These are phyloP conservation scores for Adiantum capillusveneris DNA, from an alignment of 75 land plant genomes.

Conservation along the genomic window DNA sequence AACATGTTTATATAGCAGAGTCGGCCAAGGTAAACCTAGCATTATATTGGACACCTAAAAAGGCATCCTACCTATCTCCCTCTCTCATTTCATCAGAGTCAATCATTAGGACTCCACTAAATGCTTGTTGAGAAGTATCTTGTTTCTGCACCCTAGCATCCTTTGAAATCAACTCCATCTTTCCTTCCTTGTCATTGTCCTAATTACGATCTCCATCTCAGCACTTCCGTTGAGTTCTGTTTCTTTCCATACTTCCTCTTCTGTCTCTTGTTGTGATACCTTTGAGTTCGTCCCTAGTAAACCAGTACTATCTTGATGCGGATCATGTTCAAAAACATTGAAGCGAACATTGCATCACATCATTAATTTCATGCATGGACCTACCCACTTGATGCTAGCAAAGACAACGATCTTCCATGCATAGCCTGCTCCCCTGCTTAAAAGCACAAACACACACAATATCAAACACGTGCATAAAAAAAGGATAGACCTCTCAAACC, in stretches of 20 bases:
- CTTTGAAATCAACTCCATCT: constrained; percentile 8
- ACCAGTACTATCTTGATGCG: constrained; percentile 29
- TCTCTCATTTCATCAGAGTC: not conserved
- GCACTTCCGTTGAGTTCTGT: not conserved
- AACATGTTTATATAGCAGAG: too few species aligned
- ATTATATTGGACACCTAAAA: too few species aligned
- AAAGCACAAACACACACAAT: not conserved
- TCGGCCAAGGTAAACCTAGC: too few species aligned
- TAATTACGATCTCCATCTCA: not conserved
- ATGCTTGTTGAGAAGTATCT: constrained; percentile 12
- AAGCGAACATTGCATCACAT: constrained; percentile 61
- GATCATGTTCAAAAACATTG: constrained; percentile 73
- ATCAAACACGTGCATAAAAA: not conserved
- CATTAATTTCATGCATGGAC: not conserved
- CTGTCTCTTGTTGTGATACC: not conserved
- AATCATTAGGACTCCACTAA: constrained; percentile 8
- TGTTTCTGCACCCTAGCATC: constrained; percentile 6
- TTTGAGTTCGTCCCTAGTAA: not conserved
- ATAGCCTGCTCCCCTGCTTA: too few species aligned
- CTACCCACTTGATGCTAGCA: too few species aligned
- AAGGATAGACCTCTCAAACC: too few species aligned
- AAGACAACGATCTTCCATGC: too few species aligned
- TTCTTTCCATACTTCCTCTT: not conserved
- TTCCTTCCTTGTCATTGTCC: constrained; percentile 5
- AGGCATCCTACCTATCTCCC: not conserved